Evolutionary conservation across 176 grass and related monocot genomes (phyloP), one percentile per base, ranked within the genome.

Genomic region (Musa schizocarpa): DNA sequence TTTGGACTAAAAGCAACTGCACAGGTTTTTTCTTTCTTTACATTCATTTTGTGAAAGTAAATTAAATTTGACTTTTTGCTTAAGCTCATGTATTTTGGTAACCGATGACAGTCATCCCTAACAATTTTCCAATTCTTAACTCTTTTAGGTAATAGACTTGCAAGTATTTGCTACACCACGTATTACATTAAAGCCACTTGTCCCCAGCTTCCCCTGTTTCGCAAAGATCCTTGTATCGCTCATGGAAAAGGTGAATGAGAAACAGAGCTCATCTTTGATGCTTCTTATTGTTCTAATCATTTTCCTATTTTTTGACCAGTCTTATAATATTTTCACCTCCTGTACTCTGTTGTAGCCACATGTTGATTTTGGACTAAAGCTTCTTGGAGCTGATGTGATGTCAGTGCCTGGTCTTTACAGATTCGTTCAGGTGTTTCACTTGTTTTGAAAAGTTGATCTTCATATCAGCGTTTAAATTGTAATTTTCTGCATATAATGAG

Each of bases 351-450:
- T 81, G 65, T 80, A 99, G 90, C 95, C 95, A 81, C 88, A 99
- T 86, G 95, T 99, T 86, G 95, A 99, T 80, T 99, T 99, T 82
- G 95, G 95, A 62, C 82, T 99, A 66, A 99, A 92, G 87, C 78
- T 99, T 82, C 19, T 99, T 2, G 95, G 95, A 75, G 95, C 84
- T 64, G 95, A 99, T 85, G 56, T 99, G 80, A 99, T 99, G 95
- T 88, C 95, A 29, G 87, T 99, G 84, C 95, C 95, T 89, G 84
- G 88, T 78, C 90, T 99, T 80, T 93, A 92, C 85, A 89, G 76
- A 84, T 80, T 73, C 9, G 78, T 73, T 64, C 69, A 80, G 78
- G 78, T 80, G 53, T 52, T 29, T 56, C 20, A 14, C 17, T 19
- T 62, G 14, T 57, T 57, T 17, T 17, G 3, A 13, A 57, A 57